A percentile compares a stretch with the other conserved stretches of the same genome.
phyloP scores from a whole-genome alignment of 2,329 filamentous ascomycete species.

The Aspergillus piperis region DNA sequence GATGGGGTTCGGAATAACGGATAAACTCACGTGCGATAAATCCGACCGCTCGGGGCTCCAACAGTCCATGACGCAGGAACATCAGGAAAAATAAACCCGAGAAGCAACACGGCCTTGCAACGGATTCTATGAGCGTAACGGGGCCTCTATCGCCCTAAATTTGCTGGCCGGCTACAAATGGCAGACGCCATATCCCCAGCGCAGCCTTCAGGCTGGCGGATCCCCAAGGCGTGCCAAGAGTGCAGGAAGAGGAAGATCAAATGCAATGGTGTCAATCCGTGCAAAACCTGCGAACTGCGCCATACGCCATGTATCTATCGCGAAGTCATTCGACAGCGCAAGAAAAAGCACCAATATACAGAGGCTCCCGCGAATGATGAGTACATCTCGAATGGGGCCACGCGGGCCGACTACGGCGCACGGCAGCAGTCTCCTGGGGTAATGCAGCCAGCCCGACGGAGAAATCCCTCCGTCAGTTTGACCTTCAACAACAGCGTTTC shows the following conservation, averaged over 20 bases:
- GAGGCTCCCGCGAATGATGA: neutral
- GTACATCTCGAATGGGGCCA: conserved; percentile 7
- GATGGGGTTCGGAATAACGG: conserved; percentile 17
- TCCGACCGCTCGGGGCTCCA: conserved; percentile 6
- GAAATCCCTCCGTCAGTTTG: conserved; percentile 25
- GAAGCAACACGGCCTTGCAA: neutral
- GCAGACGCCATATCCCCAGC: conserved; percentile 23
- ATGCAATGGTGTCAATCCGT: conserved; percentile 43
- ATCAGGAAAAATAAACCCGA: neutral
- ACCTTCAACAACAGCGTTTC: conserved; percentile 48
- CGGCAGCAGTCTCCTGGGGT: conserved; percentile 19
- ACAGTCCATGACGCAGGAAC: neutral
- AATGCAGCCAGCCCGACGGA: conserved; percentile 18
- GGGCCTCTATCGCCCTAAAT: neutral
- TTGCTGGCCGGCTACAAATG: conserved; percentile 20
- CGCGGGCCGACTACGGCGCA: conserved; percentile 16
- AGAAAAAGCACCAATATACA: conserved; percentile 34
- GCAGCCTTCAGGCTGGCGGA: conserved; percentile 33
- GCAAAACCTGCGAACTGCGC: conserved; percentile 41
- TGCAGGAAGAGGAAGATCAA: conserved; percentile 46
- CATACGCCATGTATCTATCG: conserved; percentile 39
- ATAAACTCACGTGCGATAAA: conserved; percentile 15
- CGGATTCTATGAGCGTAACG: neutral
- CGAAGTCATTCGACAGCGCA: conserved; percentile 40
- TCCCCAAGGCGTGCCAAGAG: conserved; percentile 44